A percentile compares a stretch with the other conserved stretches of the same genome.
Conservation (phyloP, 2,329 filamentous ascomycete species). For the Alternaria solani region DNA sequence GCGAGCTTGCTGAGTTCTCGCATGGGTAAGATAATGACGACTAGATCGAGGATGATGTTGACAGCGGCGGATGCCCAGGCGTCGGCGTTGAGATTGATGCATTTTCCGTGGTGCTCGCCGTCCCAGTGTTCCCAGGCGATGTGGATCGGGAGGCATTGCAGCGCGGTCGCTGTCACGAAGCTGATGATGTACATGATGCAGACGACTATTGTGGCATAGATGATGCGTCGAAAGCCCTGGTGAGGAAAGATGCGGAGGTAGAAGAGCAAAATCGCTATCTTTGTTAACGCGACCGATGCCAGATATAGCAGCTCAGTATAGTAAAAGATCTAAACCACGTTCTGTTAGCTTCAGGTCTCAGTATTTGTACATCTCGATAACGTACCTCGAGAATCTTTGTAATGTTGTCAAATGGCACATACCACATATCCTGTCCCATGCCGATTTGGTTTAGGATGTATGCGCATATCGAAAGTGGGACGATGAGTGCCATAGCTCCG, state of each 20-base stretch:
- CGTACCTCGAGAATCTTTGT: constrained; percentile 53
- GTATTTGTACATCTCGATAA: neutral
- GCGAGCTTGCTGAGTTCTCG: constrained; percentile 39
- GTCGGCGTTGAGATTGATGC: constrained; percentile 35
- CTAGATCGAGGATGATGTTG: constrained; percentile 45
- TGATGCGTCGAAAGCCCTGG: constrained; percentile 19
- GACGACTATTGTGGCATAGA: constrained; percentile 25
- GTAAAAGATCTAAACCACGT: constrained; percentile 28
- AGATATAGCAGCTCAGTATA: constrained; percentile 34
- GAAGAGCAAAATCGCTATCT: constrained; percentile 42
- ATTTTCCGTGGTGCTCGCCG: constrained; percentile 34
- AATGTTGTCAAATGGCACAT: constrained; percentile 54
- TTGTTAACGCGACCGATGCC: constrained; percentile 30
- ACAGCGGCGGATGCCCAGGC: constrained; percentile 39
- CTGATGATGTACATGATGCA: constrained; percentile 29
- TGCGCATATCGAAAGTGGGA: constrained; percentile 27
- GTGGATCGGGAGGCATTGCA: constrained; percentile 35
- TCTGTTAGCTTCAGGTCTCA: neutral
- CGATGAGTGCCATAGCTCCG: constrained; percentile 14
- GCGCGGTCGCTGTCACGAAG: constrained; percentile 25
- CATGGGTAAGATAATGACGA: constrained; percentile 44
- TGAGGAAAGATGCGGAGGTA: constrained; percentile 45
- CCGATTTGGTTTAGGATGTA: constrained; percentile 48
- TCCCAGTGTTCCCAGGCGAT: constrained; percentile 40
- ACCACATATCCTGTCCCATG: constrained; percentile 62